phyloP scores from a whole-genome alignment of 495 filamentous ascomycete genomes.

The Tuber melanosporum region DNA sequence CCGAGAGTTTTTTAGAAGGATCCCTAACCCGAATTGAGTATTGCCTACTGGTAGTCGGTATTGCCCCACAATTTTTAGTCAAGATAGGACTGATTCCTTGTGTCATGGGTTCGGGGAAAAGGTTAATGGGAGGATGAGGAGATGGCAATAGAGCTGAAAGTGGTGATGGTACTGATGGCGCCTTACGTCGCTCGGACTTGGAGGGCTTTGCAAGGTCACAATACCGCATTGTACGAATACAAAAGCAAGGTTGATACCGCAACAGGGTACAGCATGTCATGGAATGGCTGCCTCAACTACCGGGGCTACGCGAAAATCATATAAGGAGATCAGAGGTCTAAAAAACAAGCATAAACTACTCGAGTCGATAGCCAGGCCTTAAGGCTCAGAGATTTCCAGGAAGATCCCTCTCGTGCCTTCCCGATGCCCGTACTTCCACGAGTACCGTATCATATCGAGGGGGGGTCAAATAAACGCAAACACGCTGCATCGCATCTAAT shows the following conservation, averaged over 20 bases:
- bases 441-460: neutral
- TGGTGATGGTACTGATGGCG: neutral
- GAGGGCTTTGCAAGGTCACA: neutral
- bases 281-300: neutral
- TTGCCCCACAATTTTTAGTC: neutral
- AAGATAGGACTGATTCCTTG: neutral
- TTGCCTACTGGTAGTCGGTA: neutral
- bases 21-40: neutral
- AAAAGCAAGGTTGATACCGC: neutral
- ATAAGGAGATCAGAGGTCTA: neutral
- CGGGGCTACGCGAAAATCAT: neutral
- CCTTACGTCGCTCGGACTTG: neutral
- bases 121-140: neutral
- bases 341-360: neutral
- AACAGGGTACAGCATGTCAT: neutral
- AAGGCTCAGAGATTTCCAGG: neutral
- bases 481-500: no score
- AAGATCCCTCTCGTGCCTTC: neutral
- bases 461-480: no score
- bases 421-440: neutral
- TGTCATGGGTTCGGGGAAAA: neutral
- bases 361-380: neutral
- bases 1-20: neutral
- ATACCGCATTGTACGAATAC: neutral
- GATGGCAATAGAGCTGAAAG: neutral